Evolutionary conservation across 495 filamentous ascomycete species (phyloP), one percentile per base, ranked within the genome.

Genomic region (Lindgomyces ingoldianus): DNA sequence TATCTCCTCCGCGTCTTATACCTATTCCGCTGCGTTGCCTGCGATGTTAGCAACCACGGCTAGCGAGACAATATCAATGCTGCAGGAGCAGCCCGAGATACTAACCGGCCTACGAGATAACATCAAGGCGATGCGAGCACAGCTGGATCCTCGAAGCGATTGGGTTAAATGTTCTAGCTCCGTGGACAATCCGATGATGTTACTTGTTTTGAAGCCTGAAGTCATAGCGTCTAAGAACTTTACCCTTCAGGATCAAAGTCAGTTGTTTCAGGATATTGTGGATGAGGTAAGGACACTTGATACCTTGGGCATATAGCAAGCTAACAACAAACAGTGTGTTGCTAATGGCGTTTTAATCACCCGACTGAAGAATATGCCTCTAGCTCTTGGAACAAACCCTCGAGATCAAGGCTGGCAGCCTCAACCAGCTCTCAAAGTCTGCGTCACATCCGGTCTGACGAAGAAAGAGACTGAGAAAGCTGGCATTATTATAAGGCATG

Each of bases 381-480:
- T 86, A 54, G 81, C 85, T 42, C 74, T 80, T 47, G 80, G 82
- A 36, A 76, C 78, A 24, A 84, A 86, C 69, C 80, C 83, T 16
- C 87, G 87, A 55, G 86, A 89, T 51, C 57, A 65, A 25, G 58
- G 59, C 27, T 85, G 83, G 77, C 80, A 83, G 47, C 83, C 90
- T 45, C 79, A 85, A 52, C 90, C 92, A 14, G 90, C 87, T 4
- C 81, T 98, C 60, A 98, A 98, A 79, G 86, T 96, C 18, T 96
- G 93, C 74, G 81, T 96, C 57, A 93, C 91, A 0, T 87, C 81
- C 30, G 94, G 90, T 10, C 81, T 98, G 68, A 88, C 89, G 33
- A 92, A 89, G 80, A 96, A 96, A 78, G 94, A 98, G 75, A 87
- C 91, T 46, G 94, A 98, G 78, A 93, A 91, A 77, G 90, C 94